These are phyloP conservation scores for Arthrinium puccinioides DNA, from an alignment of 2,329 filamentous ascomycete genomes.

Conservation along the genomic window DNA sequence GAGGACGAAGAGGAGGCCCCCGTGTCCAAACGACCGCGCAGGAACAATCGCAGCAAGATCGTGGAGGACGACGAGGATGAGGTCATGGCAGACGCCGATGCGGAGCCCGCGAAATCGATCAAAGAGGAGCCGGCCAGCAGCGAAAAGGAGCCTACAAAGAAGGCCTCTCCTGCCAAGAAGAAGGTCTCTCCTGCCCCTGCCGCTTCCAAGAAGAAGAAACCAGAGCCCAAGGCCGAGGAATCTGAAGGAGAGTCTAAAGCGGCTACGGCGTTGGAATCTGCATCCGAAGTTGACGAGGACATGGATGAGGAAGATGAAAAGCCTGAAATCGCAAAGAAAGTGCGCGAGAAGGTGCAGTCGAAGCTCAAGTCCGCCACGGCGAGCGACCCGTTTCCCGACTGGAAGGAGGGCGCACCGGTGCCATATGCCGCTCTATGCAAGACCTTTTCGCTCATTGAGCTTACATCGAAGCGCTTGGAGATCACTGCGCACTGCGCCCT, in stretches of 20 bases:
- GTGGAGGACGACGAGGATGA: constrained; percentile 45
- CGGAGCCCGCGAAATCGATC: constrained; percentile 20
- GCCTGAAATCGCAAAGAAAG: constrained; percentile 64
- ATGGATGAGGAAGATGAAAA: constrained; percentile 44
- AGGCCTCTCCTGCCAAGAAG: constrained; percentile 17
- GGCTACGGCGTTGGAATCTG: constrained; percentile 32
- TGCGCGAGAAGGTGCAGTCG: constrained; percentile 72
- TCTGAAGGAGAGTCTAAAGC: constrained; percentile 17
- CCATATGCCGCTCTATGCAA: constrained; percentile 92
- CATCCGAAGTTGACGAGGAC: constrained; percentile 45
- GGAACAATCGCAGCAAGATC: constrained; percentile 34
- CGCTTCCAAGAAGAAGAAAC: constrained; percentile 8
- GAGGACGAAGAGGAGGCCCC: constrained; percentile 21
- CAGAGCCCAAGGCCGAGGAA: not conserved
- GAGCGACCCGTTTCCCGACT: constrained; percentile 89
- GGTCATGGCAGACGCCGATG: constrained; percentile 23
- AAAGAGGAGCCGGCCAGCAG: constrained; percentile 9
- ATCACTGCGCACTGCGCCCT: constrained; percentile 85
- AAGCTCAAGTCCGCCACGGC: constrained; percentile 45
- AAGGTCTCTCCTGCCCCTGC: not conserved
- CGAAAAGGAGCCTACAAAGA: constrained; percentile 21
- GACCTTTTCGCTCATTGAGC: constrained; percentile 90
- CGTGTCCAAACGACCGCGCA: constrained; percentile 43
- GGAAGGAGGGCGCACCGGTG: constrained; percentile 81
- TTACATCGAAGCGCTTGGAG: constrained; percentile 84